Evolutionary conservation across 1,139 yeast species (phyloP).

Genomic region (Spathaspora sp.): DNA sequence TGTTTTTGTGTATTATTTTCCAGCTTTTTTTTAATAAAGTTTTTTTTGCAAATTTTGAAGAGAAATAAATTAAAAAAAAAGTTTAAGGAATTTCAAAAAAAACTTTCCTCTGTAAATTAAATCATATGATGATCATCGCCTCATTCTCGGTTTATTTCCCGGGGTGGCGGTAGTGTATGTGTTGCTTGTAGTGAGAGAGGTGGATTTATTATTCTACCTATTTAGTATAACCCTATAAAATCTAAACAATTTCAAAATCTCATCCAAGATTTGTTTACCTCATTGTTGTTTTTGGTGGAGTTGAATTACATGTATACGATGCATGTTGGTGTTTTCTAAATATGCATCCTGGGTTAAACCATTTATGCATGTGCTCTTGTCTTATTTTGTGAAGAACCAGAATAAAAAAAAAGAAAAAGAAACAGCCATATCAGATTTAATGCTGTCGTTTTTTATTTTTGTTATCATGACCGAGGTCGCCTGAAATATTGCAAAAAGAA

Average conservation of each 20-base stretch:
- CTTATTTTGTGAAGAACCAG: background rate
- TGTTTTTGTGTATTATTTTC: constrained; percentile 1
- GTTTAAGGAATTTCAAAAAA: constrained; percentile 1
- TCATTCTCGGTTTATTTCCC: background rate
- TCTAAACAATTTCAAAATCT: background rate
- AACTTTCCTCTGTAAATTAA: background rate
- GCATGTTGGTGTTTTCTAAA: background rate
- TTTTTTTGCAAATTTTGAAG: background rate
- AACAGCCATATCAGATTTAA: no score
- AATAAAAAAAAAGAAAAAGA: background rate
- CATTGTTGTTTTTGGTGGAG: background rate
- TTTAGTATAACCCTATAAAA: background rate
- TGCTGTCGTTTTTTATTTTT: no score
- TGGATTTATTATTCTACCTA: background rate
- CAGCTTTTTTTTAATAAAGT: background rate
- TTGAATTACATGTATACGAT: constrained; percentile 1
- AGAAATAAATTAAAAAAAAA: background rate
- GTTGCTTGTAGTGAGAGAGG: background rate
- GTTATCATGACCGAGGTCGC: no score
- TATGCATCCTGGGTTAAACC: background rate
- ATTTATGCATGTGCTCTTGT: background rate
- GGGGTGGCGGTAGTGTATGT: no score
- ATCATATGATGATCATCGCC: constrained; percentile 1
- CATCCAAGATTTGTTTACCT: background rate
- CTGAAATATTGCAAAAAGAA: no score